Percentiles rank a stretch among this genome's conserved stretches.
phyloP scores from a whole-genome alignment of 441 rosid genomes.

The Populus hybrid region DNA sequence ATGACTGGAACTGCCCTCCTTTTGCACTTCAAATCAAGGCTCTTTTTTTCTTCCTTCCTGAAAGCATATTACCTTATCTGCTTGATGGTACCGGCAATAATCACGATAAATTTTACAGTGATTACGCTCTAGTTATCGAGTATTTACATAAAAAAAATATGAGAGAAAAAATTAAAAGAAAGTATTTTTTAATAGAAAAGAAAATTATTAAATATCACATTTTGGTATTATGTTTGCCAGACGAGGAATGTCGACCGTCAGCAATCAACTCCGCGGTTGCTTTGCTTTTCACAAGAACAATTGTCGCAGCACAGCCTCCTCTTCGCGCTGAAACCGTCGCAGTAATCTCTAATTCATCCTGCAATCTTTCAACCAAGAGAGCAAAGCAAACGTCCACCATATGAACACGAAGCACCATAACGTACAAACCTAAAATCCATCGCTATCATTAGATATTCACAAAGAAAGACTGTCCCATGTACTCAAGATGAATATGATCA shows the following conservation, averaged over 20 bases:
- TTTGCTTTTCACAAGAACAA: conserved; percentile 65
- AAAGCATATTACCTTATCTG: not conserved
- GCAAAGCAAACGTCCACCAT: not conserved
- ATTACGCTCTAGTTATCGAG: too few species aligned
- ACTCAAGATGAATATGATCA: too few species aligned
- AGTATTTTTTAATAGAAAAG: not conserved
- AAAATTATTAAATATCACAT: conserved; percentile 25
- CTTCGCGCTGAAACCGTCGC: conserved; percentile 55
- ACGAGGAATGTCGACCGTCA: conserved; percentile 89
- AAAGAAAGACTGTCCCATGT: too few species aligned
- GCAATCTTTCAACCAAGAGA: conserved; percentile 10
- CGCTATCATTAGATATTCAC: too few species aligned
- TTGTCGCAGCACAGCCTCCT: conserved; percentile 67
- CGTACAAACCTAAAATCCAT: too few species aligned
- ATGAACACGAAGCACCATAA: too few species aligned
- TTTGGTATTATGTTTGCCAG: conserved; percentile 59
- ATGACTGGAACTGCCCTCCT: not conserved
- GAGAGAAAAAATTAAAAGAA: not conserved
- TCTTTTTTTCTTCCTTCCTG: not conserved
- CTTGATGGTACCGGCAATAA: not conserved
- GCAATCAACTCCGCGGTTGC: conserved; percentile 72
- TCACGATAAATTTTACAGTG: too few species aligned
- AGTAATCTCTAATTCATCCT: conserved; percentile 81
- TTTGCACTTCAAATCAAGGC: not conserved
- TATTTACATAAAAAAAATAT: not conserved